Evolutionary conservation across 352 stramenopile species (phyloP).

Genomic region (Globisporangium barbulae): DNA sequence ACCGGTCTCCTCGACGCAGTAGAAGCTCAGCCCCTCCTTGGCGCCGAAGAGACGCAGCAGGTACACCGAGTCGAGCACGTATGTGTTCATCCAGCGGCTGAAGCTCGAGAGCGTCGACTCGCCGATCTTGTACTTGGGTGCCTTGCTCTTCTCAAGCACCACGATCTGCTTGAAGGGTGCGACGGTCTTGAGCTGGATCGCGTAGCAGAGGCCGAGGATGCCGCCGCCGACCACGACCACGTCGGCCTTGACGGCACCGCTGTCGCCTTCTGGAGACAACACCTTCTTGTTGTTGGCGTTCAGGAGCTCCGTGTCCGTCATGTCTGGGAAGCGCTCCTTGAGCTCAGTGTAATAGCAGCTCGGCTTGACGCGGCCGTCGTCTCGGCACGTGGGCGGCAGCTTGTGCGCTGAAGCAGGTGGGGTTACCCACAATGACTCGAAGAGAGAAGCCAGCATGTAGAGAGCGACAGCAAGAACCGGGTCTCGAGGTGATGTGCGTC

Average conservation of each 20-base stretch:
- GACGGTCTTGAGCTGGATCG: slow-evolving; percentile 4
- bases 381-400: not conserved
- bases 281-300: slow-evolving; percentile 6
- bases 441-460: not conserved
- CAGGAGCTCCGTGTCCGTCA: slow-evolving; percentile 1
- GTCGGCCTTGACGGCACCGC: not conserved
- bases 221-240: slow-evolving; percentile 2
- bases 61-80: slow-evolving; percentile 2
- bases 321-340: not conserved
- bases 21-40: slow-evolving; percentile 6
- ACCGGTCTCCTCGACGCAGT: not conserved
- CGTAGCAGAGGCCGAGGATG: not conserved
- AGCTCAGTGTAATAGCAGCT: slow-evolving; percentile 1
- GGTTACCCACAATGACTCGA: not conserved
- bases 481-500: no score
- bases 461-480: not conserved
- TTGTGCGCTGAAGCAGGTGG: not conserved
- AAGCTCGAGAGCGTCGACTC: slow-evolving; percentile 5
- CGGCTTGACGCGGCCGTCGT: not conserved
- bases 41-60: slow-evolving; percentile 3
- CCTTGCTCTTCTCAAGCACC: slow-evolving; percentile 2
- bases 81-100: slow-evolving; percentile 4
- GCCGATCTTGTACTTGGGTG: slow-evolving; percentile 1
- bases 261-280: not conserved
- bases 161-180: slow-evolving; percentile 4